Base-by-base conservation (phyloP, 2,329 filamentous ascomycete genomes). In the Knoxdaviesia capensis region DNA sequence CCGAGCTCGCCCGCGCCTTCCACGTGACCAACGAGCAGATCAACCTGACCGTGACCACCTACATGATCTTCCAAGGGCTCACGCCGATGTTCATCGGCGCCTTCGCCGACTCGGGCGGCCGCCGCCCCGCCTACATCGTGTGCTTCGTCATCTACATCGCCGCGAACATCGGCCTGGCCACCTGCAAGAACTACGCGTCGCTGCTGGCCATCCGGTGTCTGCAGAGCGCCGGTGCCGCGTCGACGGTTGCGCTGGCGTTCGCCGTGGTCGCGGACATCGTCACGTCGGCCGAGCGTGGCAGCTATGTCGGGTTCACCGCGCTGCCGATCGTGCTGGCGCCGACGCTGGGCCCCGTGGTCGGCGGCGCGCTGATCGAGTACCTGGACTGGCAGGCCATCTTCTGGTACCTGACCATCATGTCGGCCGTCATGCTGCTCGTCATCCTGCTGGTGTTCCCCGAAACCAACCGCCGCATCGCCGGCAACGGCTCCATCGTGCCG, bases 201-300 rank as follows among this genome's bases (percentile, higher is more conserved):
- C 54, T 78, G 3, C 48, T 78, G 5, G 59, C 69, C 1, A 54
- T 77, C 5, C 59, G 74, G 4, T 68, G 65, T 48, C 50, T 77
- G 3, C 74, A 78, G 49, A 71, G 66, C 5, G 63, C 67, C 0
- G 73, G 75, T 0, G 73, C 66, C 36, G 71, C 66, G 43, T 68
- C 68, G 2, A 78, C 74, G 0, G 61, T 80, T 5, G 68, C 76
- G 0, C 58, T 83, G 3, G 60, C 59, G 31, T 57, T 56, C 31
- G 77, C 69, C 0, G 68, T 81, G 1, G 65, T 82, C 1, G 71
- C 71, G 0, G 79, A 84, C 51, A 60, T 79, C 6, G 62, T 70
- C 7, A 77, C 74, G 0, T 68, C 68, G 2, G 66, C 67, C 1
- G 76, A 83, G 51, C 60, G 78, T 45, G 74, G 74, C 3, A 59